A percentile compares a stretch with the other conserved stretches of the same genome.
These are phyloP conservation scores for Tolypocladium pustulatum DNA, from an alignment of 2,329 filamentous ascomycete genomes.

Conservation along the genomic window DNA sequence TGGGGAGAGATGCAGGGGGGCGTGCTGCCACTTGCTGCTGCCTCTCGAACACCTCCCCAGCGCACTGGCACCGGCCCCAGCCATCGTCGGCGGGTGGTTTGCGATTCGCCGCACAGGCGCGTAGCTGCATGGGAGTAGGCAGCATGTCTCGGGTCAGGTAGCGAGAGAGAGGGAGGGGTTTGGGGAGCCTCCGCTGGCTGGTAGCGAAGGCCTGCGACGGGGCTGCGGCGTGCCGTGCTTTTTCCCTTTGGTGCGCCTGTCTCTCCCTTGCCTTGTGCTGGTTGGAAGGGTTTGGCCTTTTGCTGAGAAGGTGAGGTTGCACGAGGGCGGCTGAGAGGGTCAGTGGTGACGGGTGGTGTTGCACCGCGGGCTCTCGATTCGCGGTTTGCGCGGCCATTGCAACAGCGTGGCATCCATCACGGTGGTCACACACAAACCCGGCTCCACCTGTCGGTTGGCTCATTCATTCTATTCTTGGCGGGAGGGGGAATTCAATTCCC, in stretches of 20 bases:
- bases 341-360: background rate
- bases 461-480: background rate
- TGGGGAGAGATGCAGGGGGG: background rate
- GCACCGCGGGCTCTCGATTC: background rate
- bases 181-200: background rate
- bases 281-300: background rate
- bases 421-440: background rate
- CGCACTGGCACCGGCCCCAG: background rate
- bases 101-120: slow-evolving; percentile 7
- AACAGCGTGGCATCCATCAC: background rate
- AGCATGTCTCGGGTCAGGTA: background rate
- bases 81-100: background rate
- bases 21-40: background rate
- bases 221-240: background rate
- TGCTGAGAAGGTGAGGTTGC: background rate
- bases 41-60: background rate
- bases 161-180: background rate
- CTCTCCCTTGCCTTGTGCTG: background rate
- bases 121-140: slow-evolving; percentile 5
- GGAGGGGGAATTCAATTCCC: background rate
- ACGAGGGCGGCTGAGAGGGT: background rate
- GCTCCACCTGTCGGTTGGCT: background rate
- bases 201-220: background rate
- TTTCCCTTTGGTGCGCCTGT: background rate
- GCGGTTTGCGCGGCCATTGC: background rate